Evolutionary conservation across 2,329 filamentous ascomycete species (phyloP).

Genomic region (Oidium heveae): DNA sequence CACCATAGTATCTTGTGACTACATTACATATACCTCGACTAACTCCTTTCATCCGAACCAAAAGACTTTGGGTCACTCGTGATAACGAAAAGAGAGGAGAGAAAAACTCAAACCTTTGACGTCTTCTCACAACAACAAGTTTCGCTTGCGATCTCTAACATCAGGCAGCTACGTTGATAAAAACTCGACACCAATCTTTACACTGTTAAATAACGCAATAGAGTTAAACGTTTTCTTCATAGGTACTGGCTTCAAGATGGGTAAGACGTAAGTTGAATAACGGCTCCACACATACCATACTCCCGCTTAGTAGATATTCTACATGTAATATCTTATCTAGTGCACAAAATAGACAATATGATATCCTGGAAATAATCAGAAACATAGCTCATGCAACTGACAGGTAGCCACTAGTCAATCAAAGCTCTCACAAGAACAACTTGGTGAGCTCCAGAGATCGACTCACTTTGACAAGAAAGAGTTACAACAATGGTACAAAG

Average conservation of each 20-base stretch:
- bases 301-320: neutral
- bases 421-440: slow-evolving; percentile 90
- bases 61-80: too few species aligned
- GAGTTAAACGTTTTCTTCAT: too few species aligned
- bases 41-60: too few species aligned
- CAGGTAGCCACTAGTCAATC: slow-evolving; percentile 44
- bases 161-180: too few species aligned
- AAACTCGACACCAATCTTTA: too few species aligned
- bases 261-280: slow-evolving; percentile 25
- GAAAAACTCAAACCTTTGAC: too few species aligned
- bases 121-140: too few species aligned
- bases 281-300: neutral
- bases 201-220: too few species aligned
- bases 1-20: too few species aligned
- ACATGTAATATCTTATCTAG: neutral
- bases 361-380: neutral
- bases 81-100: too few species aligned
- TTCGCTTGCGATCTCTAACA: too few species aligned
- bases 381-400: neutral
- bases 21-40: too few species aligned
- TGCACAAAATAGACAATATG: neutral
- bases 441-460: slow-evolving; percentile 81
- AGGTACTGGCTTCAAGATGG: slow-evolving; percentile 16
- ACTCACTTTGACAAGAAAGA: slow-evolving; percentile 99
- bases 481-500: slow-evolving; percentile 99